Evolutionary conservation across 2,329 filamentous ascomycete genomes (phyloP).

Genomic region (Stachybotrys chartarum): DNA sequence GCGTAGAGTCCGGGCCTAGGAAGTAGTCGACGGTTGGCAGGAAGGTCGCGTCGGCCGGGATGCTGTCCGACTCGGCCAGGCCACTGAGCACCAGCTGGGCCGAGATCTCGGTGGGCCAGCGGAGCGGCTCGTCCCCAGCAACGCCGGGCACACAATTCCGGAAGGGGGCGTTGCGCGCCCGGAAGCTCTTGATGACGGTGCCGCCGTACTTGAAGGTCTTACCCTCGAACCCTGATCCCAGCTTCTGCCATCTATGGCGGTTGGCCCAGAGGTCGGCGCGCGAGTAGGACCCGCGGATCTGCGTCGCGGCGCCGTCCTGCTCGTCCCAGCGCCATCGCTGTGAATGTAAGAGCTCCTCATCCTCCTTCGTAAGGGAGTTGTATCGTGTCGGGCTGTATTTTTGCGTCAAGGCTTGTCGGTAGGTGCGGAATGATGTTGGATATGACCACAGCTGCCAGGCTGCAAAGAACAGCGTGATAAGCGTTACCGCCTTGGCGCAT

Average conservation of each 20-base stretch:
- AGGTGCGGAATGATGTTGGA: neutral
- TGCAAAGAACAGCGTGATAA: slow-evolving; percentile 5
- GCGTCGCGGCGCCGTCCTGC: neutral
- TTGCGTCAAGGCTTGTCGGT: slow-evolving; percentile 8
- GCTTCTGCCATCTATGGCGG: slow-evolving; percentile 15
- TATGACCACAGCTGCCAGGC: slow-evolving; percentile 3
- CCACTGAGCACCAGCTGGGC: slow-evolving; percentile 21
- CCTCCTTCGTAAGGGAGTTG: slow-evolving; percentile 1
- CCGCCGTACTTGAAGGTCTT: slow-evolving; percentile 18
- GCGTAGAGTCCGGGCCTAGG: slow-evolving; percentile 7
- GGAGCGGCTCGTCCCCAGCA: slow-evolving; percentile 1
- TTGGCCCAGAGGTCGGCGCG: slow-evolving; percentile 10
- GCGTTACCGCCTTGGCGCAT: neutral
- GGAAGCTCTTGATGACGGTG: slow-evolving; percentile 22
- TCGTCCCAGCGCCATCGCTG: slow-evolving; percentile 9
- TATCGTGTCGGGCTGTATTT: slow-evolving; percentile 15
- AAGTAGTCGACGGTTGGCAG: slow-evolving; percentile 23
- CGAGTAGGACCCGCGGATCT: slow-evolving; percentile 3
- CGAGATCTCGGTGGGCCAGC: slow-evolving; percentile 24
- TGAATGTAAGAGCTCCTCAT: slow-evolving; percentile 2
- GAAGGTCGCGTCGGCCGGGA: slow-evolving; percentile 10
- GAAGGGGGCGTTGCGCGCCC: slow-evolving; percentile 15
- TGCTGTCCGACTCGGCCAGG: slow-evolving; percentile 1
- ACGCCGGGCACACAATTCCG: slow-evolving; percentile 20
- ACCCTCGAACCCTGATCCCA: slow-evolving; percentile 22